Evolutionary conservation across 805 yeast genomes (phyloP).

Genomic region (Yarrowia deformans): DNA sequence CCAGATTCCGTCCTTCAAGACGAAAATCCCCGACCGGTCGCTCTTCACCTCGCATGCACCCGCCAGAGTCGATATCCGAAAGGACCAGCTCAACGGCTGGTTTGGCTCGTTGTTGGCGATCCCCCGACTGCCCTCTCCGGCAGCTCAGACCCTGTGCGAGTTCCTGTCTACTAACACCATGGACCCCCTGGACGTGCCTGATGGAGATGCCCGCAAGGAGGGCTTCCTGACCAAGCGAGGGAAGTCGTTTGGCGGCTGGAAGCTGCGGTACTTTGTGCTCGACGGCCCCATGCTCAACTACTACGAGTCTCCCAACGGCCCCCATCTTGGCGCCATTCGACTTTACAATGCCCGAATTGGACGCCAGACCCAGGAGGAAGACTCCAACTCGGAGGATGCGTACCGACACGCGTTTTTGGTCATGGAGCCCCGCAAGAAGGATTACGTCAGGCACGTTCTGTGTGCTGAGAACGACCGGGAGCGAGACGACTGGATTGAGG

Average conservation of each 20-base stretch:
- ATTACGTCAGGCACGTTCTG: slow-evolving; percentile 58
- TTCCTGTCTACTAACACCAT: slow-evolving; percentile 74
- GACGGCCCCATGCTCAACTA: slow-evolving; percentile 66
- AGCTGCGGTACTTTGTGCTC: slow-evolving; percentile 69
- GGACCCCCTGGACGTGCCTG: slow-evolving; percentile 58
- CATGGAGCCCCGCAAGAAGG: slow-evolving; percentile 54
- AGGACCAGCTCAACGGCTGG: slow-evolving; percentile 63
- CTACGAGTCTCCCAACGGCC: slow-evolving; percentile 64
- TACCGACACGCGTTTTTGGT: slow-evolving; percentile 65
- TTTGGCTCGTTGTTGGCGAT: slow-evolving; percentile 63
- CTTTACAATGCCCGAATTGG: slow-evolving; percentile 64
- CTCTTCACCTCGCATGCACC: slow-evolving; percentile 69
- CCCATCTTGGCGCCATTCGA: slow-evolving; percentile 59
- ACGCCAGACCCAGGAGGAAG: slow-evolving; percentile 49
- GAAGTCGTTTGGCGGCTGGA: slow-evolving; percentile 75
- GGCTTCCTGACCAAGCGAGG: slow-evolving; percentile 70
- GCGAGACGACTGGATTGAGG: slow-evolving; percentile 73
- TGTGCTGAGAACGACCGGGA: slow-evolving; percentile 84
- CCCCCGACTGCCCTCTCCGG: slow-evolving; percentile 64
- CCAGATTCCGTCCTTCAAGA: slow-evolving; percentile 57
- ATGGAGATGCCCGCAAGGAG: slow-evolving; percentile 54
- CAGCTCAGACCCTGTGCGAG: slow-evolving; percentile 62
- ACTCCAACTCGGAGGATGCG: slow-evolving; percentile 51
- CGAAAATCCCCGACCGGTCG: slow-evolving; percentile 68
- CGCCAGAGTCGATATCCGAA: slow-evolving; percentile 66